Evolutionary conservation across 306 rosid species (phyloP).

Genomic region (Cicer bijugum): DNA sequence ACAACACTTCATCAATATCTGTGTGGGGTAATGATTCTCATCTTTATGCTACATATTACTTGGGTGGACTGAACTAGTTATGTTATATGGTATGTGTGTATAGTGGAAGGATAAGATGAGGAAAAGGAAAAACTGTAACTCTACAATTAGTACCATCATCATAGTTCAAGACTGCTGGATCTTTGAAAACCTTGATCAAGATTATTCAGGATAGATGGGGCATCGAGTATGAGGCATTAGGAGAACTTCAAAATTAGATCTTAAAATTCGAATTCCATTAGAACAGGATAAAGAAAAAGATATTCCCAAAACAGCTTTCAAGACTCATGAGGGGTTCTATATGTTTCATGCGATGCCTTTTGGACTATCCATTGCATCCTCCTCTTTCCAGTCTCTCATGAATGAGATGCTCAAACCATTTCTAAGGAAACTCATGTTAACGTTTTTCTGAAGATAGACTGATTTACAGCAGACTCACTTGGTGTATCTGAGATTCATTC

Average conservation of each 20-base stretch:
- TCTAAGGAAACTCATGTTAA: background rate
- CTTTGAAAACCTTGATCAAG: background rate
- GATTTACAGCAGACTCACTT: background rate
- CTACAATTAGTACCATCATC: background rate
- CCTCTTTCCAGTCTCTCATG: background rate
- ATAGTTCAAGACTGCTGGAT: background rate
- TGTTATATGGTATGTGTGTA: background rate
- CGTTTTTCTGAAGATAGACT: background rate
- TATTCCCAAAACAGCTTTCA: background rate
- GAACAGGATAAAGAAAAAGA: background rate
- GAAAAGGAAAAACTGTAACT: background rate
- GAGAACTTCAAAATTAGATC: background rate
- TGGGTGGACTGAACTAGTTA: slow-evolving; percentile 32
- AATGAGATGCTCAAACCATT: background rate
- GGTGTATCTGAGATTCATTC: slow-evolving; percentile 12
- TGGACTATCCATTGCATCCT: background rate
- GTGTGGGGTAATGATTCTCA: slow-evolving; percentile 74
- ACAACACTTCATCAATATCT: slow-evolving; percentile 81
- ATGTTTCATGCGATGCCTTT: background rate
- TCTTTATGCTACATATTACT: slow-evolving; percentile 16
- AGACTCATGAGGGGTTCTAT: background rate
- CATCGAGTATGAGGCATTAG: background rate
- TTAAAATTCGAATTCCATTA: background rate
- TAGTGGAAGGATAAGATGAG: slow-evolving; percentile 5
- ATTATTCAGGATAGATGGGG: background rate